phyloP scores from a whole-genome alignment of 495 filamentous ascomycete species.

The Chaetomium tenue region DNA sequence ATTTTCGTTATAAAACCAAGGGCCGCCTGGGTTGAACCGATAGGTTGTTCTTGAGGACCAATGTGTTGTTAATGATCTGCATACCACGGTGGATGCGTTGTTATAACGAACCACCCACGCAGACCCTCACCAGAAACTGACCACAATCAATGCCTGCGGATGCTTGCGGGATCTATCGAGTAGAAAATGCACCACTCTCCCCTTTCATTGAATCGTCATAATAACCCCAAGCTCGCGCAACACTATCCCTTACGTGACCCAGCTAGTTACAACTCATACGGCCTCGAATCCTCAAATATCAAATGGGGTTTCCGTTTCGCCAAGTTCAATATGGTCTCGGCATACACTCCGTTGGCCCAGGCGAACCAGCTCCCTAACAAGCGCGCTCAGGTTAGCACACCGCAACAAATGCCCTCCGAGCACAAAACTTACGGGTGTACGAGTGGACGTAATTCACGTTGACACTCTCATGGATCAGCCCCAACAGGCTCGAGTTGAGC shows the following conservation, averaged over 20 bases:
- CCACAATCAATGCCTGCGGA: too few relatives aligned
- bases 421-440: slow-evolving; percentile 65
- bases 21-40: too few relatives aligned
- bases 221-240: not conserved
- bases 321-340: slow-evolving; percentile 87
- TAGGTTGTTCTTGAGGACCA: too few relatives aligned
- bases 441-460: slow-evolving; percentile 70
- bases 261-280: slow-evolving; percentile 42
- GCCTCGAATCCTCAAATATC: slow-evolving; percentile 66
- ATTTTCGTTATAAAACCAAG: too few relatives aligned
- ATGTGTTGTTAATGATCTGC: too few relatives aligned
- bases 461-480: slow-evolving; percentile 88
- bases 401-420: not conserved
- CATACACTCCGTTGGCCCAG: slow-evolving; percentile 96
- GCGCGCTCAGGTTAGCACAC: slow-evolving; percentile 31
- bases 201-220: not conserved
- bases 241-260: not conserved
- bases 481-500: slow-evolving; percentile 66
- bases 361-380: slow-evolving; percentile 84
- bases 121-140: too few relatives aligned
- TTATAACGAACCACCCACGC: too few relatives aligned
- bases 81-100: too few relatives aligned
- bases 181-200: not conserved
- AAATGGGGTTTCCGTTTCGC: slow-evolving; percentile 82
- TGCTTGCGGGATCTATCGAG: not conserved